phyloP scores from a whole-genome alignment of 2,329 filamentous ascomycete species.

The Fusarium sp. region DNA sequence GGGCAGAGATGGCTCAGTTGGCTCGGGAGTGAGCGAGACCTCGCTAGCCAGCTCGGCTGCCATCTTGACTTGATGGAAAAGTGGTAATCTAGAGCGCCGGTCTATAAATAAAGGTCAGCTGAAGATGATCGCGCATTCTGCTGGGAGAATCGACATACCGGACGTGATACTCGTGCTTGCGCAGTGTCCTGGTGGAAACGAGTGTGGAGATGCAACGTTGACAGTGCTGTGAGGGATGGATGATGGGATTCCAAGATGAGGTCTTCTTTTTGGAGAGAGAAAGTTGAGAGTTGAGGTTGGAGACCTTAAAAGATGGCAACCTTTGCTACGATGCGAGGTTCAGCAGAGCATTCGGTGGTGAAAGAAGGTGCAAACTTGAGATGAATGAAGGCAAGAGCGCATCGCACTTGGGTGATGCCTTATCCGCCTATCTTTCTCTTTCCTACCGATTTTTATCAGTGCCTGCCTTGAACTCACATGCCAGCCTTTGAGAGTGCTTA shows the following conservation, averaged over 20 bases:
- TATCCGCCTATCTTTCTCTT: constrained; percentile 13
- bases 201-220: neutral
- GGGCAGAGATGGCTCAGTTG: constrained; percentile 14
- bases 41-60: constrained; percentile 25
- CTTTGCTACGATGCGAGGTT: constrained; percentile 8
- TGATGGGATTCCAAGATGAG: constrained; percentile 14
- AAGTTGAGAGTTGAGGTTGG: constrained; percentile 17
- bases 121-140: neutral
- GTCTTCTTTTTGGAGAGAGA: constrained; percentile 14
- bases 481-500: constrained; percentile 10
- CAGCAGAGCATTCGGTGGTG: constrained; percentile 2
- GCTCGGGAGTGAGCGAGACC: constrained; percentile 28
- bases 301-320: constrained; percentile 10
- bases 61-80: constrained; percentile 28
- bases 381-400: constrained; percentile 29
- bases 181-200: constrained; percentile 1
- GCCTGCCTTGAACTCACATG: neutral
- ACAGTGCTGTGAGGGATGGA: constrained; percentile 1
- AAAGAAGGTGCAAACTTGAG: constrained; percentile 32
- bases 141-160: constrained; percentile 10
- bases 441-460: constrained; percentile 16
- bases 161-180: constrained; percentile 4
- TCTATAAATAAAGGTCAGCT: constrained; percentile 5
- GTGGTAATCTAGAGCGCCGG: neutral
- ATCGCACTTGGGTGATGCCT: constrained; percentile 6